Base-by-base conservation (phyloP, 2,329 filamentous ascomycete species). In the Penicillium sp. region DNA sequence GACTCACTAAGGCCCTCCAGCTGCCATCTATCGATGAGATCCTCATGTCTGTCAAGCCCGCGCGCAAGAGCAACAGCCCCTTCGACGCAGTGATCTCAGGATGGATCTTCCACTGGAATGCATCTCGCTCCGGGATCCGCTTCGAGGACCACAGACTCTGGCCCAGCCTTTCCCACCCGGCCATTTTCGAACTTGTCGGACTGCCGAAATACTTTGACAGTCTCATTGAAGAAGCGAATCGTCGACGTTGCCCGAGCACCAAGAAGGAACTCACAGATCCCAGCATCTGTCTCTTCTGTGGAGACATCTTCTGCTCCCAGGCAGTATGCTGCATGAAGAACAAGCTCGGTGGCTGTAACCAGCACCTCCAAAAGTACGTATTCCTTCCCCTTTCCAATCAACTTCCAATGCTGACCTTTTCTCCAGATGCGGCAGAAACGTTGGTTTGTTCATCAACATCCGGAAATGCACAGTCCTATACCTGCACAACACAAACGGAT, bases 401-500 rank as follows among this genome's bases (percentile, higher is more conserved):
- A 46, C 36, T 6, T 22, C 4, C 18, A 24, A 42, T 36, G 43
- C 61, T 63, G 58, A 64, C 54, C n/a, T 59, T 49, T 43, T 54
- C 32, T 49, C 45, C 60, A 95, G 91, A 66, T 97, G 93, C 73
- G 92, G 94, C 69, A 85, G 87, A 58, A 92, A 91, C 64, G 86
- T 96, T 45, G 94, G 94, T n/a, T 79, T 97, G 32, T 97, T 95
- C 77, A 88, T 99, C 73, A 96, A 96, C 72, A 93, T 99, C 64
- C 89, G 94, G 63, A 97, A 97, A 78, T 97, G 95, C 77, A 91
- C 89, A 63, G 86, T 96, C 39, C 85, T 96, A 56, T 96, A 96
- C 73, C 79, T 96, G 52, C 92, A 96, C 75, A 86, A 88, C 56
- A 80, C 82, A 31, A 89, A 90, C 44, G 94, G 94, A 38, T 92